Percentiles rank a stretch among this genome's conserved stretches.
These are phyloP conservation scores for Tremella fuciformis DNA, from an alignment of 768 basidiomycete genomes.

Conservation along the genomic window DNA sequence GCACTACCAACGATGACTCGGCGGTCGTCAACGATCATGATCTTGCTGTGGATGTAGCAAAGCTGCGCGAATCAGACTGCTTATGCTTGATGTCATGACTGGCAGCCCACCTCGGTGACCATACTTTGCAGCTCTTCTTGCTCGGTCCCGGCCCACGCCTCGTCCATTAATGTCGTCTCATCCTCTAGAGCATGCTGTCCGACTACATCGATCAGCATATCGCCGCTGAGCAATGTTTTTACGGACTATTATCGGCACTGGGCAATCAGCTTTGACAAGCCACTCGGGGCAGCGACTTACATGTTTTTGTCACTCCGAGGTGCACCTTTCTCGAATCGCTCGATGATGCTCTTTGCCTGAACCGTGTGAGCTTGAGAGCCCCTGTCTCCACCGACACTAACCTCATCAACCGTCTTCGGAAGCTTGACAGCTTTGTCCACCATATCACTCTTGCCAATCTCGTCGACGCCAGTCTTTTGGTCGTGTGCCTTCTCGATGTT, in stretches of 20 bases:
- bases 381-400: not conserved
- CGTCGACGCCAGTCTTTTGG: slow-evolving; percentile 56
- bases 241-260: slow-evolving; percentile 12
- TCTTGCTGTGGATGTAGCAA: slow-evolving; percentile 51
- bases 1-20: slow-evolving; percentile 92
- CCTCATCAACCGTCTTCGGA: slow-evolving; percentile 64
- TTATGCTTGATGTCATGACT: slow-evolving; percentile 12
- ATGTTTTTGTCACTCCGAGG: slow-evolving; percentile 45
- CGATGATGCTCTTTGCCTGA: slow-evolving; percentile 63
- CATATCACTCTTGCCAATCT: slow-evolving; percentile 59
- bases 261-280: not conserved
- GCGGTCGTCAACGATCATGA: slow-evolving; percentile 93
- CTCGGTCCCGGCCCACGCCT: slow-evolving; percentile 78
- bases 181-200: slow-evolving; percentile 74
- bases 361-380: slow-evolving; percentile 6
- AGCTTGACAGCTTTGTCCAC: slow-evolving; percentile 65
- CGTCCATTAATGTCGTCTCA: slow-evolving; percentile 63
- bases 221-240: not conserved
- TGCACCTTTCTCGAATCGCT: slow-evolving; percentile 69
- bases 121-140: slow-evolving; percentile 78
- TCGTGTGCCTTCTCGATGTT: slow-evolving; percentile 58
- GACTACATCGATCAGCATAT: slow-evolving; percentile 54
- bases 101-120: slow-evolving; percentile 54
- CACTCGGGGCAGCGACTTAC: slow-evolving; percentile 46
- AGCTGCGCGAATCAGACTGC: slow-evolving; percentile 54